A percentile compares a stretch with the other conserved stretches of the same genome.
phyloP scores from a whole-genome alignment of 2,329 filamentous ascomycete species.

The Kalaharituber pfeilii region DNA sequence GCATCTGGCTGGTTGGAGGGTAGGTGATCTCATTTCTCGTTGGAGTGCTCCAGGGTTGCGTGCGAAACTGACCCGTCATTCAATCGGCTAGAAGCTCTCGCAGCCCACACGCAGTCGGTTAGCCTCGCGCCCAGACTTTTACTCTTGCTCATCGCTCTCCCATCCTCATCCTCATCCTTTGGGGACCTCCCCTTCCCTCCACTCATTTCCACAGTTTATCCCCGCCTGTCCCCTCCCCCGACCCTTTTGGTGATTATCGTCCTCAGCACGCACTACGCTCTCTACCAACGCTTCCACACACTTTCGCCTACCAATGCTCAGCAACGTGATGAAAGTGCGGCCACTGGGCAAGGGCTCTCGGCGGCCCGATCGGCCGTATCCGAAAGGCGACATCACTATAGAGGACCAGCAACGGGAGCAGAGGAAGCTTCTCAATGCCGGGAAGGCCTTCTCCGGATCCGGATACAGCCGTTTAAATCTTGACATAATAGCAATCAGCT shows the following conservation, averaged over 20 bases:
- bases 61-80: not conserved
- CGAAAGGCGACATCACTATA: conserved; percentile 20
- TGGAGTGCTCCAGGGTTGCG: not conserved
- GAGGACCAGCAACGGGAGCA: conserved; percentile 17
- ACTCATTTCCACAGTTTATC: not conserved
- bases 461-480: conserved; percentile 20
- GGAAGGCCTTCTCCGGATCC: conserved; percentile 6
- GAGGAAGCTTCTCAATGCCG: not conserved
- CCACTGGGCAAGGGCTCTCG: not conserved
- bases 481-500: conserved; percentile 21
- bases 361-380: conserved; percentile 10
- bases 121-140: conserved; percentile 1
- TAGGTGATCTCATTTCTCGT: not conserved
- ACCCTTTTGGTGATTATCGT: no score
- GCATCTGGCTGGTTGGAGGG: not conserved
- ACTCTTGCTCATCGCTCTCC: not conserved
- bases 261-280: no score
- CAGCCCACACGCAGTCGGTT: not conserved
- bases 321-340: not conserved
- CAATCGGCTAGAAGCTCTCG: not conserved
- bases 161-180: not conserved
- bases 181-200: not conserved
- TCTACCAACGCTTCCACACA: no score
- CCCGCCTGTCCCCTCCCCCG: no score
- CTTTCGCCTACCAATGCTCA: not conserved